phyloP scores from a whole-genome alignment of 495 filamentous ascomycete species.

The Neurospora sp. region DNA sequence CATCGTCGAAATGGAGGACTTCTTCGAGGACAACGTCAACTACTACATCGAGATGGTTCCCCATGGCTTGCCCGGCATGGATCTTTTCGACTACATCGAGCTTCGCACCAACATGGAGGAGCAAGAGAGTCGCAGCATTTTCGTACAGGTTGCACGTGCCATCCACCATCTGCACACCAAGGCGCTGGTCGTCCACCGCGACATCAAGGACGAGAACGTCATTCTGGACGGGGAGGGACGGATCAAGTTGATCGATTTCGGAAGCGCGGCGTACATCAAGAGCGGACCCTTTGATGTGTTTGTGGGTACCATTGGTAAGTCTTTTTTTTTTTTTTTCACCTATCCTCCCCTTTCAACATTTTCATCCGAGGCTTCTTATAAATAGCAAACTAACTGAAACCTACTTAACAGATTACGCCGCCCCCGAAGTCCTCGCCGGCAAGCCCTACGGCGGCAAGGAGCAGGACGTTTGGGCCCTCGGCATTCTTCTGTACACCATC shows the following conservation, averaged over 20 bases:
- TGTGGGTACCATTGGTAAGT: constrained; percentile 92
- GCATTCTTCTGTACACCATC: constrained; percentile 94
- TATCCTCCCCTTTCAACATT: neutral
- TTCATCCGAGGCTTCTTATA: neutral
- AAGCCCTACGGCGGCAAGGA: constrained; percentile 90
- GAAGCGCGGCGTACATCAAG: constrained; percentile 95
- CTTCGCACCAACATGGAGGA: constrained; percentile 95
- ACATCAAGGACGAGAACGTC: constrained; percentile 99
- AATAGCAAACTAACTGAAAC: constrained; percentile 1
- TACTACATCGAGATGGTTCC: constrained; percentile 99
- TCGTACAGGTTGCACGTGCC: constrained; percentile 81
- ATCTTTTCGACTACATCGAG: constrained; percentile 98
- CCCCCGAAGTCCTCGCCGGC: constrained; percentile 91
- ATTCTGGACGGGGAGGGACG: constrained; percentile 90
- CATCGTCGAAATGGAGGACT: constrained; percentile 97
- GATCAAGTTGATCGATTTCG: constrained; percentile 97
- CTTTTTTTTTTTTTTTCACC: neutral
- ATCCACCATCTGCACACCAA: constrained; percentile 87
- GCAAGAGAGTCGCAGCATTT: constrained; percentile 85
- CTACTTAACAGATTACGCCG: constrained; percentile 70
- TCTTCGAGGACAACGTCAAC: constrained; percentile 96
- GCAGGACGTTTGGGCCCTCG: constrained; percentile 98
- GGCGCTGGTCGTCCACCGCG: constrained; percentile 86
- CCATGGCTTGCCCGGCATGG: constrained; percentile 94
- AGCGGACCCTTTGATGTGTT: constrained; percentile 98